phyloP scores from a whole-genome alignment of 1,284 basidiomycete species.

The Porodaedalea pini region DNA sequence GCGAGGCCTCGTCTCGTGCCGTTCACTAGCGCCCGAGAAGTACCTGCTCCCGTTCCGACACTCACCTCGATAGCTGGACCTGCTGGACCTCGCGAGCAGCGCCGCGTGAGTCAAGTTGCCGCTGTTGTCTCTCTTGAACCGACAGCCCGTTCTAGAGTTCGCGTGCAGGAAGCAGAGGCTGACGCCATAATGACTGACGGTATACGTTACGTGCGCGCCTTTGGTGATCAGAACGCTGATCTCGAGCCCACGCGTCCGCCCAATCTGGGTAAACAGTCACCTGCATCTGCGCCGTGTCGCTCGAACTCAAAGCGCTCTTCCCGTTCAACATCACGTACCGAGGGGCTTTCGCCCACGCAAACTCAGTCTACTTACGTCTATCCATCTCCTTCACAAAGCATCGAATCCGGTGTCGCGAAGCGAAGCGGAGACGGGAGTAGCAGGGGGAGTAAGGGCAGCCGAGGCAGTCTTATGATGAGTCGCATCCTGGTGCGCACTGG shows the following conservation, averaged over 20 bases:
- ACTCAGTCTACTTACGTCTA: slow-evolving; percentile 13
- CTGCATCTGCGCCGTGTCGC: slow-evolving; percentile 11
- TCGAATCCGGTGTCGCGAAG: slow-evolving; percentile 50
- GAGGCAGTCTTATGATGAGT: slow-evolving; percentile 26
- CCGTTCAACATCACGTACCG: neutral
- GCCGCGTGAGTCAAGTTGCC: slow-evolving; percentile 64
- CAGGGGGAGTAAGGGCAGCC: slow-evolving; percentile 23
- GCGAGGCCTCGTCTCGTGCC: slow-evolving; percentile 64
- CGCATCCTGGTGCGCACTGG: slow-evolving; percentile 54
- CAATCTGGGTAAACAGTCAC: neutral
- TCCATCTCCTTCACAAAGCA: slow-evolving; percentile 47
- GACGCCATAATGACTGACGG: slow-evolving; percentile 62
- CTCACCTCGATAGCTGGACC: slow-evolving; percentile 28
- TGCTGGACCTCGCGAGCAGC: slow-evolving; percentile 25
- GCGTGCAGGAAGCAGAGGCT: slow-evolving; percentile 28
- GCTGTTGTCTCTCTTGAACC: slow-evolving; percentile 38
- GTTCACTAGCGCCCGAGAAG: slow-evolving; percentile 66
- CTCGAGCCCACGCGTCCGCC: slow-evolving; percentile 15
- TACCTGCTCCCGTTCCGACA: slow-evolving; percentile 55
- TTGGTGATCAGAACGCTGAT: slow-evolving; percentile 44
- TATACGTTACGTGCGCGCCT: slow-evolving; percentile 63
- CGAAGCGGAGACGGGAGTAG: no score
- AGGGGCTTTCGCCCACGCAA: slow-evolving; percentile 4
- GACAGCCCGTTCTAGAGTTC: slow-evolving; percentile 28
- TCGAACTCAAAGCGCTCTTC: slow-evolving; percentile 14